Evolutionary conservation across 2,329 filamentous ascomycete genomes (phyloP), one percentile per base, ranked within the genome.

Genomic region (Aureobasidium zeae): DNA sequence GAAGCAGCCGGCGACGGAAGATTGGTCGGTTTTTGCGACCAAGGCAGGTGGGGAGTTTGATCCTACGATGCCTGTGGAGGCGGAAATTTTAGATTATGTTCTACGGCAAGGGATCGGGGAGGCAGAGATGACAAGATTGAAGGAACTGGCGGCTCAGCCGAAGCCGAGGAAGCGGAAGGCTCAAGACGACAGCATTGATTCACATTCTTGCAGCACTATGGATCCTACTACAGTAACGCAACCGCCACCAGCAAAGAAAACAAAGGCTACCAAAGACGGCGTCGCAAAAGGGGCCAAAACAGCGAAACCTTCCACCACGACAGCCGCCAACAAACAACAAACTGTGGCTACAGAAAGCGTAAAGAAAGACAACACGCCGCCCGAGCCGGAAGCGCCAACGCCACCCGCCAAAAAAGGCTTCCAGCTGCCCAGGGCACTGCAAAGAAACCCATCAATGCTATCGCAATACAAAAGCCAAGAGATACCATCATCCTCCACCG

Each of bases 41-140:
- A 57, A 60, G 15, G 52, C 57, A n/a, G 52, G 55, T 12, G 53
- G 52, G 0, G 51, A 49, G 5, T 65, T 62, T 24, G 58, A 65
- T 35, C 58, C 61, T 2, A 36, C 45, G 1, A 35, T 57, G 30
- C 54, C 53, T 4, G 56, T 66, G 3, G 60, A 65, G 21, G 56
- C 53, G n/a, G 60, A 63, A 29, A 53, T 67, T 11, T 56, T 62
- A 0, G 49, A 54, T 9, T 62, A 57, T 32, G 51, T 62, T 28
- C 50, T 66, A 10, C 44, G 51, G 5, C 51, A 54, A 29, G 56
- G 53, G 2, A 52, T 67, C 2, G 57, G 57, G 13, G 19, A 15
- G 8, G 13, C 19, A 7, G 33, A 38, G 42, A 4, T 31, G 28
- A 16, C 28, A 16, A 12, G 45, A 13, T 17, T 44, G 17, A 44